Percentiles rank a stretch among this genome's conserved stretches.
Evolutionary conservation across 2,329 filamentous ascomycete species (phyloP).

Genomic region (Fusarium setosum): DNA sequence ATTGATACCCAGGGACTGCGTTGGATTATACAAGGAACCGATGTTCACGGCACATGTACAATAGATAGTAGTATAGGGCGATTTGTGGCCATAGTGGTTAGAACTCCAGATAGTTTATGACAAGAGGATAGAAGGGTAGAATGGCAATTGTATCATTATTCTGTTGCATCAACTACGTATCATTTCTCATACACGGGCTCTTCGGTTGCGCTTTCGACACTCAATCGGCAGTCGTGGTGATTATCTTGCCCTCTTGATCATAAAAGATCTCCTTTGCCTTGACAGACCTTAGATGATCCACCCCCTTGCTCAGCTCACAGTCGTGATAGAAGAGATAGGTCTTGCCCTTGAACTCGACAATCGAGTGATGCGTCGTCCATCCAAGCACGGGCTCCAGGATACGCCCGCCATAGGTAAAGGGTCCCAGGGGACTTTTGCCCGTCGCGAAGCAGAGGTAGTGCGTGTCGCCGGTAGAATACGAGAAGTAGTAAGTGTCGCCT

Average conservation of each 20-base stretch:
- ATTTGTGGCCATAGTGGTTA: too few relatives aligned
- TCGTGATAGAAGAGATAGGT: constrained; percentile 86
- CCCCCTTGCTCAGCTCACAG: constrained; percentile 73
- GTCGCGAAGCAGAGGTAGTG: constrained; percentile 79
- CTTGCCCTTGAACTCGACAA: constrained; percentile 76
- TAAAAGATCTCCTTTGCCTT: constrained; percentile 83
- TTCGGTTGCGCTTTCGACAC: not conserved
- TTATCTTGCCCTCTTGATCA: constrained; percentile 72
- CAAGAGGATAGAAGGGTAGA: not conserved
- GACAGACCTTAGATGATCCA: constrained; percentile 78
- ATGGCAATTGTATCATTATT: not conserved
- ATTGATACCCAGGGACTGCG: constrained; percentile 10
- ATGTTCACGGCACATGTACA: not conserved
- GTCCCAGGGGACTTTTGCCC: constrained; percentile 72
- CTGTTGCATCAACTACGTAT: not conserved
- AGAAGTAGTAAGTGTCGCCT: constrained; percentile 77
- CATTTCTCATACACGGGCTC: not conserved
- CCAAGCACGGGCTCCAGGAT: constrained; percentile 82
- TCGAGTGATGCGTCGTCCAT: constrained; percentile 86
- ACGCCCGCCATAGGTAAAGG: constrained; percentile 77
- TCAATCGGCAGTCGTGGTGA: constrained; percentile 48
- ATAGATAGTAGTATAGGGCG: not conserved
- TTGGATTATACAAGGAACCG: not conserved
- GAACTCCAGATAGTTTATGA: not conserved
- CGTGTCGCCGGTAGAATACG: constrained; percentile 82